Evolutionary conservation across 2,329 filamentous ascomycete species (phyloP), one percentile per base, ranked within the genome.

Genomic region (Penicillium sp.): DNA sequence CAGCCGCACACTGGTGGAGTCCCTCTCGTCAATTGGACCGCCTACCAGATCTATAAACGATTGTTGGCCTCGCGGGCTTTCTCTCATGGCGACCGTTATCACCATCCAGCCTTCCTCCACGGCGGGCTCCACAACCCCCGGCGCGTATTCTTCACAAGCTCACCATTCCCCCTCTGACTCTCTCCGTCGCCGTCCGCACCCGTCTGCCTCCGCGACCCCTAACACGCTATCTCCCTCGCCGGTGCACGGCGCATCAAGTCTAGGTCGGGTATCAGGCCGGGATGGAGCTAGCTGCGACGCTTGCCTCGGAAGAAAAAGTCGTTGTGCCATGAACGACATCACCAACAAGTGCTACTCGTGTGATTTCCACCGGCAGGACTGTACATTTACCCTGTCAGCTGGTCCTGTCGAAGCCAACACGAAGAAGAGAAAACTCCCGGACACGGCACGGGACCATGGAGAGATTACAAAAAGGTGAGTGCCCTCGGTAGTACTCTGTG

Each of bases 261-360:
- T 66, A 32, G 54, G 63, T 48, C 64, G 64, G 49, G 55, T 53
- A n/a, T 51, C 57, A 18, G 53, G 51, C 43, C 65, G 66, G 63
- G 61, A 69, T 70, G 66, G 61, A 53, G 55, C 63, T 26, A 69
- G 64, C 48, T 73, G 69, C 53, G 70, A 73, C 62, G 69, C 68
- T 42, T 73, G 70, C 56, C 60, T 70, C 46, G 66, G 64, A 50
- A 61, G 68, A 57, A 71, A 69, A 56, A 71, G 68, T 57, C 64
- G 67, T 13, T 71, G 70, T 57, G 68, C 69, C 13, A 72, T 72
- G 64, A 72, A 71, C 52, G 67, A 71, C 50, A 62, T 65, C 53
- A 64, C 69, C 51, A 69, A 71, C 48, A 71, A 71, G 51, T 72
- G 69, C 52, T 71, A 71, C 47, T 72, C 69, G 39, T 72, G 70